phyloP scores from a whole-genome alignment of 768 basidiomycete species.

The Naematelia encephala region DNA sequence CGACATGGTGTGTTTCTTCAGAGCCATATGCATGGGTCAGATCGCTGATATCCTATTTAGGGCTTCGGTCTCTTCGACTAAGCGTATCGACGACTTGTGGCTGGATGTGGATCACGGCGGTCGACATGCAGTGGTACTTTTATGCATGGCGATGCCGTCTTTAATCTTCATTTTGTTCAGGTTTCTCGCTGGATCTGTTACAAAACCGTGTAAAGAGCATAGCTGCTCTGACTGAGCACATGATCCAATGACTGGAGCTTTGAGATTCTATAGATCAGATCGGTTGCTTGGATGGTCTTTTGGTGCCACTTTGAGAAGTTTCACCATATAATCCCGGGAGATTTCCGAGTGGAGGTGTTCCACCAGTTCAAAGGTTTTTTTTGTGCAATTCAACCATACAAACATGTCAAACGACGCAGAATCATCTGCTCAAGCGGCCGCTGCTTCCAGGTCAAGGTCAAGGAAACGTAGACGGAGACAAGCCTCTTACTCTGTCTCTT shows the following conservation, averaged over 20 bases:
- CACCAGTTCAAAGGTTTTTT: background rate
- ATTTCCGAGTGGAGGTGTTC: background rate
- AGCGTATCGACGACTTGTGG: constrained; percentile 21
- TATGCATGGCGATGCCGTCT: background rate
- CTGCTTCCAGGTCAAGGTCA: background rate
- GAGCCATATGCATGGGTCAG: background rate
- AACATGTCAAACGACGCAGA: background rate
- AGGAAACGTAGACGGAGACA: background rate
- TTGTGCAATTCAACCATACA: background rate
- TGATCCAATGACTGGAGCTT: too few species aligned
- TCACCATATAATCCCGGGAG: background rate
- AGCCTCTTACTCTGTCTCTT: background rate
- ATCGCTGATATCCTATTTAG: constrained; percentile 42
- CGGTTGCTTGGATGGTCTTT: too few species aligned
- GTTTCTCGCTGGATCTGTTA: too few species aligned
- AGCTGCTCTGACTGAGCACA: too few species aligned
- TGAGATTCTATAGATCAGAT: too few species aligned
- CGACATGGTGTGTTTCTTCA: constrained; percentile 41
- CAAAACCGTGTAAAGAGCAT: too few species aligned
- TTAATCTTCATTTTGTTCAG: background rate
- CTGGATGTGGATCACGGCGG: background rate
- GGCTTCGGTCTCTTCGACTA: constrained; percentile 97
- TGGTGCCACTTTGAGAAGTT: too few species aligned
- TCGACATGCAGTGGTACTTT: background rate
- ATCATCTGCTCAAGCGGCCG: background rate